phyloP scores from a whole-genome alignment of 768 basidiomycete species.

The Mycena leptocephala region DNA sequence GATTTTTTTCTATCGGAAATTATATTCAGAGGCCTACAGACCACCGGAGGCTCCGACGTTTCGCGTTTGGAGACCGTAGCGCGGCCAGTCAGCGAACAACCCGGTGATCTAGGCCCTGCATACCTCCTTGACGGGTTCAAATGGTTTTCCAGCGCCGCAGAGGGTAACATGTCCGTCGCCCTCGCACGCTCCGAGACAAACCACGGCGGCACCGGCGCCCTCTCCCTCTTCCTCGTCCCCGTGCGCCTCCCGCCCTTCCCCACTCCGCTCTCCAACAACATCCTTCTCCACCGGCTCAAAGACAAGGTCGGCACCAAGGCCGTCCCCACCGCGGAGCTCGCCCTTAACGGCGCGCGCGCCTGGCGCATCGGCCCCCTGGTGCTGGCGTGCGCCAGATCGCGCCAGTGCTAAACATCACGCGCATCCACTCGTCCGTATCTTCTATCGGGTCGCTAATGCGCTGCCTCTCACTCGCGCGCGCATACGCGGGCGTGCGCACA shows the following conservation, averaged over 20 bases:
- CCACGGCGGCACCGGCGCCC: constrained; percentile 76
- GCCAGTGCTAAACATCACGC: constrained; percentile 85
- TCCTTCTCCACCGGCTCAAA: constrained; percentile 82
- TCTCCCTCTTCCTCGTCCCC: constrained; percentile 85
- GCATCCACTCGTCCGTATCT: constrained; percentile 74
- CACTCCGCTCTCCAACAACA: constrained; percentile 67
- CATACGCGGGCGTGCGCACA: constrained; percentile 73
- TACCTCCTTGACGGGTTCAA: constrained; percentile 82
- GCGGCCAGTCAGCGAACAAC: constrained; percentile 41
- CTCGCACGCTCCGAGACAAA: constrained; percentile 79
- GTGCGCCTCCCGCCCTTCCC: constrained; percentile 68
- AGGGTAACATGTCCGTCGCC: constrained; percentile 80
- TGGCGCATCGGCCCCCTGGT: constrained; percentile 74
- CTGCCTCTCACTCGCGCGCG: constrained; percentile 75
- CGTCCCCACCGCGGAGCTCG: constrained; percentile 84
- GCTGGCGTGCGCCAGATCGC: constrained; percentile 79
- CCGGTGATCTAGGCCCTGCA: constrained; percentile 45
- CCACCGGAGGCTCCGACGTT: constrained; percentile 67
- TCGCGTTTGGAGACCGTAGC: constrained; percentile 82
- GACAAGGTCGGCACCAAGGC: constrained; percentile 84
- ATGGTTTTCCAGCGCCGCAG: constrained; percentile 91
- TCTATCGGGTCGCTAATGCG: constrained; percentile 73
- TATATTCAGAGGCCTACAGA: constrained; percentile 38
- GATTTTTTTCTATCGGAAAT: neutral
- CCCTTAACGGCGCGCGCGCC: constrained; percentile 70